Evolutionary conservation across 352 stramenopile genomes (phyloP).

Genomic region (Phytophthora rubi): DNA sequence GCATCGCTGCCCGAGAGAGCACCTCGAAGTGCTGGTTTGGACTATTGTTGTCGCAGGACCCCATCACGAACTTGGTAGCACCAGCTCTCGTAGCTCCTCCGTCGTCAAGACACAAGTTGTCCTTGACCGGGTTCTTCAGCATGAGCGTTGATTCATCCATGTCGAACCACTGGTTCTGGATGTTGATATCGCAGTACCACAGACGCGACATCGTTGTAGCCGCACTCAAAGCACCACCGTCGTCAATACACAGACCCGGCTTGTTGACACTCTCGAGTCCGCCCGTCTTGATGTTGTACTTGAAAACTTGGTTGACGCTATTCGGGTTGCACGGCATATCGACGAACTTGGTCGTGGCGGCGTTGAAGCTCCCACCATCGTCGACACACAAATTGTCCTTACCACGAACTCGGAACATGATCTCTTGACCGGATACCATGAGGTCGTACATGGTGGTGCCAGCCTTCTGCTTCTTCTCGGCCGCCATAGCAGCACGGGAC

Average conservation of each 20-base stretch:
- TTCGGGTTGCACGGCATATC: slow-evolving; percentile 37
- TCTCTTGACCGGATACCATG: slow-evolving; percentile 29
- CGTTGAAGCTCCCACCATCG: slow-evolving; percentile 34
- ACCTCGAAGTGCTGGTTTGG: slow-evolving; percentile 38
- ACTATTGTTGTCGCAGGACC: slow-evolving; percentile 34
- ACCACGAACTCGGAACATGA: slow-evolving; percentile 33
- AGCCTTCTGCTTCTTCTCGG: slow-evolving; percentile 20
- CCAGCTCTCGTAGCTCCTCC: slow-evolving; percentile 19
- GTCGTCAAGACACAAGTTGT: slow-evolving; percentile 45
- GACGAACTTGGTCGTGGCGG: slow-evolving; percentile 29
- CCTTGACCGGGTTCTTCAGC: slow-evolving; percentile 37
- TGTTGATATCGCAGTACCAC: slow-evolving; percentile 39
- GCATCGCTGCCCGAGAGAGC: slow-evolving; percentile 13
- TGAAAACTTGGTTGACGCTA: slow-evolving; percentile 38
- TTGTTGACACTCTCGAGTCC: slow-evolving; percentile 30
- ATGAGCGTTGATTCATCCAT: slow-evolving; percentile 37
- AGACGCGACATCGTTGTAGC: slow-evolving; percentile 21
- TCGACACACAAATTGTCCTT: slow-evolving; percentile 46
- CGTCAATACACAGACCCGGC: slow-evolving; percentile 34
- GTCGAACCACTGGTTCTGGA: slow-evolving; percentile 36
- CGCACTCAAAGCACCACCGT: slow-evolving; percentile 26
- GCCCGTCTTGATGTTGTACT: slow-evolving; percentile 32
- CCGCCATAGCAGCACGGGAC: slow-evolving; percentile 23
- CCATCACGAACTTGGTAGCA: slow-evolving; percentile 27
- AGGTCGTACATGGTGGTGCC: slow-evolving; percentile 31